A percentile compares a stretch with the other conserved stretches of the same genome.
phyloP scores from a whole-genome alignment of 345 rosid genomes.

The Eucalyptus globulus region DNA sequence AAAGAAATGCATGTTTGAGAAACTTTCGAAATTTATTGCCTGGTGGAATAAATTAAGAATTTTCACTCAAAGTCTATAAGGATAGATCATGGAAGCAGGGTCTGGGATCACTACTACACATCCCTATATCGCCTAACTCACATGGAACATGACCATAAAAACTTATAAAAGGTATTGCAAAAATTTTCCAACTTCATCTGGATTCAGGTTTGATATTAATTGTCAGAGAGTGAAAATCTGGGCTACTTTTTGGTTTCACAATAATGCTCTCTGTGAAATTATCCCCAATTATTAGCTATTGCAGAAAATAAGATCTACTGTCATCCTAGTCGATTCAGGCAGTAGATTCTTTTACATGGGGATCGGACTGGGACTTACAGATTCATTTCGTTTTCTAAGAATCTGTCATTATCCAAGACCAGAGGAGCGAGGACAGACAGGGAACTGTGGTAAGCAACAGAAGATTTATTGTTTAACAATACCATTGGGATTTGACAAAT shows the following conservation, averaged over 20 bases:
- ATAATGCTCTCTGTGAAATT: not conserved
- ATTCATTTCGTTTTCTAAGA: not conserved
- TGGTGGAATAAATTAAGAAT: not conserved
- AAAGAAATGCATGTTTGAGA: not conserved
- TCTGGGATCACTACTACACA: not conserved
- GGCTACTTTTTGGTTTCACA: not conserved
- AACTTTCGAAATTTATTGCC: not conserved
- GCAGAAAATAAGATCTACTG: not conserved
- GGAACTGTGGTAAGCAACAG: not conserved
- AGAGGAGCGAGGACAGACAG: not conserved
- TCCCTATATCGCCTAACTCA: not conserved
- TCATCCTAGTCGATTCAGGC: not conserved
- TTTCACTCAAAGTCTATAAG: not conserved
- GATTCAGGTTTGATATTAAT: not conserved
- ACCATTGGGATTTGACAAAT: not conserved
- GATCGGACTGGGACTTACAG: not conserved
- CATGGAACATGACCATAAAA: not conserved
- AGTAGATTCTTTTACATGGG: not conserved
- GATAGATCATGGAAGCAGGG: not conserved
- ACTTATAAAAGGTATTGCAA: not conserved
- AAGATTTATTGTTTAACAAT: not conserved
- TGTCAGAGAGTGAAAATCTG: not conserved
- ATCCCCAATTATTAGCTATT: not conserved
- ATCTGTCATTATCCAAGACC: not conserved
- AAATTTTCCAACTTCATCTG: not conserved